These are phyloP conservation scores for Neonectria faginata DNA, from an alignment of 2,329 filamentous ascomycete species.

Conservation along the genomic window DNA sequence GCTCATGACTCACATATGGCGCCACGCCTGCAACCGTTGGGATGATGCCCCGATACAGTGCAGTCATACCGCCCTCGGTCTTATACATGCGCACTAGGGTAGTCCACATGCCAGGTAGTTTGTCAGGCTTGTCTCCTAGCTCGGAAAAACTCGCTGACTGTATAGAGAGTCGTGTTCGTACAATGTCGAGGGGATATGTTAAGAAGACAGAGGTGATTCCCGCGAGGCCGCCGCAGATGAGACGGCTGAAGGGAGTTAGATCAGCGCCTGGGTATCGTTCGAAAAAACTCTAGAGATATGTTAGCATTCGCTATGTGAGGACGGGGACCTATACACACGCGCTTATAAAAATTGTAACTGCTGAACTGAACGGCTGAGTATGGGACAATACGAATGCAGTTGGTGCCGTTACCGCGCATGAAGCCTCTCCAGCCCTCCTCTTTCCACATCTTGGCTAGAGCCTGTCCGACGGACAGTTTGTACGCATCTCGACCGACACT, in stretches of 20 bases:
- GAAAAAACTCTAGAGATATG: conserved; percentile 67
- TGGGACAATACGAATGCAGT: conserved; percentile 97
- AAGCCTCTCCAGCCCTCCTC: conserved; percentile 98
- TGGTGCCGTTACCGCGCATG: conserved; percentile 97
- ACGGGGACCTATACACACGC: conserved; percentile 65
- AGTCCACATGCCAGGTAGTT: conserved; percentile 91
- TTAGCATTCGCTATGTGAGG: conserved; percentile 9
- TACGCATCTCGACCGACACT: conserved; percentile 92
- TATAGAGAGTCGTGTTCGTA: conserved; percentile 94
- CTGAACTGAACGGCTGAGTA: conserved; percentile 99
- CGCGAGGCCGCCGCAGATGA: conserved; percentile 90
- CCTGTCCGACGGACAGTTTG: conserved; percentile 89
- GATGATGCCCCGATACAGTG: conserved; percentile 93
- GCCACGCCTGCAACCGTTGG: conserved; percentile 96
- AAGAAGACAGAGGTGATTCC: conserved; percentile 95
- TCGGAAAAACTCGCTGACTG: conserved; percentile 95
- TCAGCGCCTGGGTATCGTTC: conserved; percentile 80
- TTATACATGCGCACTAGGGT: conserved; percentile 88
- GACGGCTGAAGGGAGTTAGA: conserved; percentile 77
- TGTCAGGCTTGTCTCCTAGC: conserved; percentile 71
- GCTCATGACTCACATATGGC: conserved; percentile 75
- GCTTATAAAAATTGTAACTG: conserved; percentile 97
- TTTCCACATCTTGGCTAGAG: conserved; percentile 92
- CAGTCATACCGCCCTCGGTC: conserved; percentile 84
- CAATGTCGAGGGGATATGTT: conserved; percentile 97